Conservation (phyloP, 179 eudicot genomes). For the Carnegiea gigantea region DNA sequence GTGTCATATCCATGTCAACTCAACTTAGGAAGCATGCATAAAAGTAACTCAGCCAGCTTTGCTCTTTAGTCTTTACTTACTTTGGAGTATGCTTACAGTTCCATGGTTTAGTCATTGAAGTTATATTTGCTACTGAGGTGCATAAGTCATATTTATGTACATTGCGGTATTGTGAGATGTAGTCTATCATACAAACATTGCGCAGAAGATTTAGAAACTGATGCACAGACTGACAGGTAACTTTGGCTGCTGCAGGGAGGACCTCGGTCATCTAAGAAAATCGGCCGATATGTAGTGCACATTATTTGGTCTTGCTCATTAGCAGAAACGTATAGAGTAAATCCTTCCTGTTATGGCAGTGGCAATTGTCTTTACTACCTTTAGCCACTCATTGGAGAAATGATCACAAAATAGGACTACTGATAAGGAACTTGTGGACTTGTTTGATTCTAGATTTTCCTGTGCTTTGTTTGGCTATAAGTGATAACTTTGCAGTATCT, state of each 20-base stretch:
- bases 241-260: conserved; percentile 44
- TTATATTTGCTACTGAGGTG: neutral
- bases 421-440: no score
- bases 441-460: neutral
- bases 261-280: conserved; percentile 60
- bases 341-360: neutral
- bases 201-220: neutral
- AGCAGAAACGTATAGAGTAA: conserved; percentile 2
- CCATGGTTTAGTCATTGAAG: neutral
- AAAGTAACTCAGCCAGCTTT: neutral
- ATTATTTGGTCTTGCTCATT: neutral
- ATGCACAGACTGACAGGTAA: neutral
- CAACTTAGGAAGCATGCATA: no score
- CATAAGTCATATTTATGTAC: neutral
- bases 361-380: neutral
- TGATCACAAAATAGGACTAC: neutral
- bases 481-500: no score
- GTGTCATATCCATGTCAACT: neutral
- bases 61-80: neutral
- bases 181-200: neutral
- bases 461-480: no score
- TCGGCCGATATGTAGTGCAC: conserved; percentile 32
- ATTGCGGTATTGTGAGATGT: neutral
- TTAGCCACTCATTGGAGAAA: neutral
- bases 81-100: no score